Percentiles rank a stretch among this genome's conserved stretches.
These are phyloP conservation scores for Pythium sukuiense DNA, from an alignment of 352 stramenopile genomes.

Conservation along the genomic window DNA sequence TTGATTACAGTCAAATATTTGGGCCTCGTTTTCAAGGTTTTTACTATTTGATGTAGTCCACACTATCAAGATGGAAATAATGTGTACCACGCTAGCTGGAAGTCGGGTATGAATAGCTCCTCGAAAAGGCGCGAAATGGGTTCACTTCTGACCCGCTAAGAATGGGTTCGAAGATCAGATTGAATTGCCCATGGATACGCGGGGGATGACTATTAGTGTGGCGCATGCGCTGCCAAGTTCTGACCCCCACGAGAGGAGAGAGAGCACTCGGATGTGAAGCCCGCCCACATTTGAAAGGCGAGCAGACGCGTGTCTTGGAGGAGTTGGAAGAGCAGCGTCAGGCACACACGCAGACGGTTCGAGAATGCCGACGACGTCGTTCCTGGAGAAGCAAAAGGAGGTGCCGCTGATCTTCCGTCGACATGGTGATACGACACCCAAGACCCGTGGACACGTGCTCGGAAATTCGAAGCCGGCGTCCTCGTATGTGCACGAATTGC, in stretches of 20 bases:
- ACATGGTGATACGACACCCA: constrained; percentile 73
- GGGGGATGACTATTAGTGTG: constrained; percentile 6
- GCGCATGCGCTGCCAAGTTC: background rate
- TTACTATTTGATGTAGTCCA: constrained; percentile 10
- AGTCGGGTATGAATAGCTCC: constrained; percentile 17
- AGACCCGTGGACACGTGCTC: constrained; percentile 57
- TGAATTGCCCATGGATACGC: background rate
- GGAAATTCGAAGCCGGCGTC: constrained; percentile 61
- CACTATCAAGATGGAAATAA: constrained; percentile 2
- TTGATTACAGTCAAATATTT: constrained; percentile 17
- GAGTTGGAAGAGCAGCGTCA: too few relatives aligned
- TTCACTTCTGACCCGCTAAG: background rate
- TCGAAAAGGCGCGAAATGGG: background rate
- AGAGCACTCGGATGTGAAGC: background rate
- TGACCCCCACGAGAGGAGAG: background rate
- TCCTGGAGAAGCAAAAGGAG: constrained; percentile 72
- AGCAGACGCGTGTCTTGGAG: constrained; percentile 1
- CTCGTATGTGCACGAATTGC: constrained; percentile 74
- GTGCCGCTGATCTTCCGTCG: constrained; percentile 82
- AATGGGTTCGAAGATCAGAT: background rate
- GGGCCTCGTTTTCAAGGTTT: constrained; percentile 3
- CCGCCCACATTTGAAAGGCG: constrained; percentile 7
- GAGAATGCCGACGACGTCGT: constrained; percentile 55
- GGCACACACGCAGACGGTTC: background rate
- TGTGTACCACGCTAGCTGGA: constrained; percentile 6